Percentiles rank a stretch among this genome's conserved stretches.
phyloP scores from a whole-genome alignment of 108 stramenopile species.

The Discostella stelligeroides region DNA sequence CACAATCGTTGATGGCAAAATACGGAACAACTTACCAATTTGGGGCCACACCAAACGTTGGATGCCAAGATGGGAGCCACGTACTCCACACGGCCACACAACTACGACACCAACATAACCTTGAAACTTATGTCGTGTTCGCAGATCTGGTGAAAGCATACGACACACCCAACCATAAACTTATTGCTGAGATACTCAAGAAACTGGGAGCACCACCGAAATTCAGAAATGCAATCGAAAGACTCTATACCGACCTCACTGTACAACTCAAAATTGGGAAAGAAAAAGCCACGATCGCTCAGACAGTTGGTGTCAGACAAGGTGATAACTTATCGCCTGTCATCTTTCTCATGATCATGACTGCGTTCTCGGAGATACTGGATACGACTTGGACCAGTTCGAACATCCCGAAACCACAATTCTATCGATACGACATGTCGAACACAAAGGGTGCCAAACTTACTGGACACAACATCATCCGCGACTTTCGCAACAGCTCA shows the following conservation, averaged over 20 bases:
- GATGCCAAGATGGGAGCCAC: not conserved
- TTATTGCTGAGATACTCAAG: not conserved
- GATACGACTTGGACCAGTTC: not conserved
- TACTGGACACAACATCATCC: too few relatives aligned
- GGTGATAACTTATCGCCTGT: too few relatives aligned
- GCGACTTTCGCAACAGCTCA: too few relatives aligned
- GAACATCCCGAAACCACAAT: too few relatives aligned
- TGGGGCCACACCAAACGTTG: too few relatives aligned
- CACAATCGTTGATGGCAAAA: not conserved
- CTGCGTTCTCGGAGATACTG: not conserved
- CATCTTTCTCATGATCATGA: too few relatives aligned
- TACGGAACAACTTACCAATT: constrained; percentile 1
- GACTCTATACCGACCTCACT: too few relatives aligned
- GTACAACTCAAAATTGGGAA: not conserved
- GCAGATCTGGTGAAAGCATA: too few relatives aligned
- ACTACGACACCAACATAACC: too few relatives aligned
- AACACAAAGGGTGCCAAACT: not conserved
- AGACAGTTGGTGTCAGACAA: not conserved
- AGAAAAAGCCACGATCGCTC: not conserved
- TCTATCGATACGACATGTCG: not conserved
- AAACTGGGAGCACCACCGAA: not conserved
- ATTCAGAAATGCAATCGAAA: not conserved
- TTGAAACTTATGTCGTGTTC: too few relatives aligned
- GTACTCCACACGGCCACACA: too few relatives aligned
- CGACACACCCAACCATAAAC: not conserved